These are phyloP conservation scores for Fusarium scirpi DNA, from an alignment of 2,329 filamentous ascomycete species.

Conservation along the genomic window DNA sequence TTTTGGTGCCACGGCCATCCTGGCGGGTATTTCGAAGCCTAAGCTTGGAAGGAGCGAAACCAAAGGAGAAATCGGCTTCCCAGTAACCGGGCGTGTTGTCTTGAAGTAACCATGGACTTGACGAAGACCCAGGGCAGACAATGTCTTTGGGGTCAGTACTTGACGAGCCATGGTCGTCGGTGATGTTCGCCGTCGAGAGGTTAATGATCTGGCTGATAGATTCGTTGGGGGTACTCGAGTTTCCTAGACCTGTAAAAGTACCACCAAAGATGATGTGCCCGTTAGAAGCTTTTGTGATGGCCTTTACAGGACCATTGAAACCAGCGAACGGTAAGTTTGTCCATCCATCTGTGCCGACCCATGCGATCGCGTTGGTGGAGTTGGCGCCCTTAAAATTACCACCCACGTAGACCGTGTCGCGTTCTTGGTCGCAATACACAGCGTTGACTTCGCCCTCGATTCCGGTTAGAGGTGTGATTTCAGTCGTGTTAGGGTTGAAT, in stretches of 20 bases:
- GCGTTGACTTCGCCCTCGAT: conserved; percentile 85
- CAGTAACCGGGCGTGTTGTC: conserved; percentile 84
- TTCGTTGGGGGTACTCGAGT: conserved; percentile 74
- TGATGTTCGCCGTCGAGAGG: conserved; percentile 80
- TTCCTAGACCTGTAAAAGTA: conserved; percentile 87
- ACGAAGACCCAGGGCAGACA: conserved; percentile 77
- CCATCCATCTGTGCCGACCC: conserved; percentile 77
- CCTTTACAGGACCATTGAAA: conserved; percentile 91
- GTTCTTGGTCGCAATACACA: conserved; percentile 82
- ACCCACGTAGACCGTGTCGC: conserved; percentile 88
- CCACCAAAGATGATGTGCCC: conserved; percentile 94
- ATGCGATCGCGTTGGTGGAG: conserved; percentile 90
- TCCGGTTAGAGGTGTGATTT: conserved; percentile 80
- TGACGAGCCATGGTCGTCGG: conserved; percentile 71
- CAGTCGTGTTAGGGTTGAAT: conserved; percentile 78
- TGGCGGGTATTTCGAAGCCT: conserved; percentile 88
- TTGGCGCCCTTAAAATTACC: conserved; percentile 84
- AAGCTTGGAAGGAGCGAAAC: conserved; percentile 87
- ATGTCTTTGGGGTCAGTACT: conserved; percentile 79
- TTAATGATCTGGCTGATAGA: conserved; percentile 86
- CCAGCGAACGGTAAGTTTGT: conserved; percentile 88
- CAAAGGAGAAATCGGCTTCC: conserved; percentile 85
- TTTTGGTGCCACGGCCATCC: conserved; percentile 87
- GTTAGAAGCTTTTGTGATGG: conserved; percentile 83
- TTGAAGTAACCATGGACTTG: conserved; percentile 81